A percentile compares a stretch with the other conserved stretches of the same genome.
Conservation (phyloP, 352 stramenopile species). For the Phytophthora europaea region DNA sequence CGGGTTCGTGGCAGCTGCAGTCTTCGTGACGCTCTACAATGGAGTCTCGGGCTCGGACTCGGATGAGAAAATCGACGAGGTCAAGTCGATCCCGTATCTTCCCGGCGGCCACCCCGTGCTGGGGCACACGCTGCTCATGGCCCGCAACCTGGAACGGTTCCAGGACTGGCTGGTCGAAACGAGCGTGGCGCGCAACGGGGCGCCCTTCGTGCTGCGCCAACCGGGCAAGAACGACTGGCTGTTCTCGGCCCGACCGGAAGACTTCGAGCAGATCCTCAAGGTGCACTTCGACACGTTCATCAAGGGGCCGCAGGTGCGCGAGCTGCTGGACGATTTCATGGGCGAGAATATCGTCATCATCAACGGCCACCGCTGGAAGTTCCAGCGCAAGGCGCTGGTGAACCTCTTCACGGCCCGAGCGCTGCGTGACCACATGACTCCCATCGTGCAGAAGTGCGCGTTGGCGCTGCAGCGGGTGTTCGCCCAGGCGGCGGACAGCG, state of each 20-base stretch:
- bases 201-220: constrained; percentile 46
- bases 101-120: constrained; percentile 35
- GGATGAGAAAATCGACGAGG: not conserved
- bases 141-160: constrained; percentile 39
- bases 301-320: constrained; percentile 51
- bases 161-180: constrained; percentile 53
- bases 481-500: constrained; percentile 11
- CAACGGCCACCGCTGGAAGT: constrained; percentile 55
- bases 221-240: constrained; percentile 54
- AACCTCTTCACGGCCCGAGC: constrained; percentile 56
- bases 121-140: constrained; percentile 44
- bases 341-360: constrained; percentile 60
- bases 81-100: constrained; percentile 34
- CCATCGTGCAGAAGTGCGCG: constrained; percentile 45
- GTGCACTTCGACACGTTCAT: constrained; percentile 63
- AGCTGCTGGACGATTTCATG: constrained; percentile 55
- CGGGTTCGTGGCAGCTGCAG: constrained; percentile 33
- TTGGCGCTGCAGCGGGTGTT: constrained; percentile 37
- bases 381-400: constrained; percentile 51
- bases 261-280: constrained; percentile 65
- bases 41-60: constrained; percentile 10
- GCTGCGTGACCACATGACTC: constrained; percentile 50
- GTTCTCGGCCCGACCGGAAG: constrained; percentile 45
- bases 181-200: constrained; percentile 36
- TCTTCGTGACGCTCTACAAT: constrained; percentile 18